Base-by-base conservation (phyloP, 2,329 filamentous ascomycete genomes). In the Cadophora sp. region DNA sequence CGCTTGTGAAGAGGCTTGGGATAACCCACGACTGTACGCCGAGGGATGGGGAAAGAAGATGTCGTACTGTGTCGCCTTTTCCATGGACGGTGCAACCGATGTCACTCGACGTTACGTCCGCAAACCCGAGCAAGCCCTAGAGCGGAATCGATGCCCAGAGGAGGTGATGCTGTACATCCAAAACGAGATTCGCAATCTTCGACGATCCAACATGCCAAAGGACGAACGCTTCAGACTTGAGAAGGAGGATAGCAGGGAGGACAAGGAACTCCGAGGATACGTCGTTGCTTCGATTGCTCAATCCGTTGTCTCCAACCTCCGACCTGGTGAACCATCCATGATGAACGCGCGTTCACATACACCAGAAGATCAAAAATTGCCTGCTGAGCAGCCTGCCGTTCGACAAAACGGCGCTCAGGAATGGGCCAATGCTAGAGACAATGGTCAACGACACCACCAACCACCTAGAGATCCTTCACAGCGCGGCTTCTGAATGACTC, bases 11-110 rank as follows among this genome's bases (percentile, higher is more conserved):
- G 95, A 95, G 77, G 89, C 92, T 1, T 98, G 94, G 94, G 96
- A 99, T 79, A 94, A 95, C 76, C 96, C 96, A 62, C 87, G 92
- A 56, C 86, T 98, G 11, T 98, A 98, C 80, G 89, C 93, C 7
- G 93, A 97, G 80, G 95, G 94, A 69, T 99, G 96, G 96, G 90
- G 91, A 74, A 96, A 96, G 84, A 97, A 96, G 83, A 92, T 98
- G 84, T 94, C 93, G 0, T 99, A 99, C 81, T 97, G 94, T 82
- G 90, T 99, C 69, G 96, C 95, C 62, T 99, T 99, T 79, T 97
- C 94, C 14, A 94, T 93, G 67, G 96, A 99, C 70, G 96, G 89
- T 24, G 87, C 87, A 16, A 88, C 88, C 40, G 88, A 91, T 76
- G 87, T 91, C 37, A 90, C 89, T 26, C 82, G 88, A 48, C 84